Conservation (phyloP, 106 monocot genomes). For the Apostasia shenzhenica region DNA sequence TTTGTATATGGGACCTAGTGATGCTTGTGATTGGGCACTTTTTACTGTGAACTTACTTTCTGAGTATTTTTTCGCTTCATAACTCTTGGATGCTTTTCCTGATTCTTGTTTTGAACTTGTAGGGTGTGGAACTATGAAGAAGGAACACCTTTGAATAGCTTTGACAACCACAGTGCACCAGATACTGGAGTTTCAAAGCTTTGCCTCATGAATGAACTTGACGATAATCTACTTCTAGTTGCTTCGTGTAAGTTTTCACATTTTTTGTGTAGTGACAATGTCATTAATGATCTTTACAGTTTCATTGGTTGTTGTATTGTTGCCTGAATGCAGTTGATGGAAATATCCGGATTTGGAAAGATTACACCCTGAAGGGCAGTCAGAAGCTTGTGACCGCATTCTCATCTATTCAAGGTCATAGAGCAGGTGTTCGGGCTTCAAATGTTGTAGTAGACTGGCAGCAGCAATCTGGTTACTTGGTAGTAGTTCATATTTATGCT, state of each 20-base stretch:
- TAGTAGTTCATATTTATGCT: conserved; percentile 10
- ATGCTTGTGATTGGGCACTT: too few relatives aligned
- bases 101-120: background rate
- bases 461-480: conserved; percentile 88
- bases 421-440: conserved; percentile 30
- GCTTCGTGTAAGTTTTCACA: conserved; percentile 54
- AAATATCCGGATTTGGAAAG: conserved; percentile 85
- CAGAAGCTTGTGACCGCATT: conserved; percentile 94
- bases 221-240: conserved; percentile 87
- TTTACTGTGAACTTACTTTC: too few relatives aligned
- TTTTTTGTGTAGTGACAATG: background rate
- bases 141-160: conserved; percentile 53
- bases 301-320: background rate
- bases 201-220: conserved; percentile 93
- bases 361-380: conserved; percentile 51
- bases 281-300: background rate
- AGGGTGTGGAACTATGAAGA: conserved; percentile 99
- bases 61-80: background rate
- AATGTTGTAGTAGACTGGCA: conserved; percentile 88
- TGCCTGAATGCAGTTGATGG: conserved; percentile 64
- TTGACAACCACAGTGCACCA: conserved; percentile 74
- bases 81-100: background rate
- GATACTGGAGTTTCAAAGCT: conserved; percentile 90
- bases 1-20: background rate
- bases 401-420: conserved; percentile 63